Evolutionary conservation across 2,329 filamentous ascomycete genomes (phyloP).

Genomic region (Neofusicoccum parvum): DNA sequence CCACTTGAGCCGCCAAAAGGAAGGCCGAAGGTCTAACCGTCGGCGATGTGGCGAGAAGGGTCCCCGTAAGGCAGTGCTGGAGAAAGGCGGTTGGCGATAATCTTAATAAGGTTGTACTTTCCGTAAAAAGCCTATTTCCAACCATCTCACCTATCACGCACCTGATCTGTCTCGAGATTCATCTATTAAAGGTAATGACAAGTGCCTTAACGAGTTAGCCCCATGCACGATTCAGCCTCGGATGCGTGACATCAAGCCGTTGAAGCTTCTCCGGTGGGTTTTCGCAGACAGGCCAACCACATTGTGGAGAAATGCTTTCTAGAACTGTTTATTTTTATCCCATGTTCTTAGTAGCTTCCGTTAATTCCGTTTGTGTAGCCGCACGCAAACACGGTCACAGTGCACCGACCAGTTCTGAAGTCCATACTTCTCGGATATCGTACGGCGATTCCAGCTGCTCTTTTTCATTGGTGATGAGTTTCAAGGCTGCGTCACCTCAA

Average conservation of each 20-base stretch:
- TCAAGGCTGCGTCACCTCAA: no score
- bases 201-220: not conserved
- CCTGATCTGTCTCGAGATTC: not conserved
- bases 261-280: not conserved
- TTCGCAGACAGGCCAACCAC: not conserved
- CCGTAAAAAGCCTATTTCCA: not conserved
- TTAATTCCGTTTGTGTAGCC: no score
- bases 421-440: no score
- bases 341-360: not conserved
- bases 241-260: not conserved
- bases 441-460: no score
- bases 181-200: not conserved
- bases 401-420: no score
- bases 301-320: not conserved
- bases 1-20: not conserved
- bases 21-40: not conserved
- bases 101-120: not conserved
- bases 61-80: not conserved
- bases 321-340: not conserved
- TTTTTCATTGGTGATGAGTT: no score
- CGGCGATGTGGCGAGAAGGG: not conserved
- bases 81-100: not conserved
- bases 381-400: not conserved
- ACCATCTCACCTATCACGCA: not conserved
- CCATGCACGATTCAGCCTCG: not conserved